Percentiles rank a stretch among this genome's conserved stretches.
Evolutionary conservation across 768 basidiomycete genomes (phyloP).

Genomic region (Gloeostereum incarnatum): DNA sequence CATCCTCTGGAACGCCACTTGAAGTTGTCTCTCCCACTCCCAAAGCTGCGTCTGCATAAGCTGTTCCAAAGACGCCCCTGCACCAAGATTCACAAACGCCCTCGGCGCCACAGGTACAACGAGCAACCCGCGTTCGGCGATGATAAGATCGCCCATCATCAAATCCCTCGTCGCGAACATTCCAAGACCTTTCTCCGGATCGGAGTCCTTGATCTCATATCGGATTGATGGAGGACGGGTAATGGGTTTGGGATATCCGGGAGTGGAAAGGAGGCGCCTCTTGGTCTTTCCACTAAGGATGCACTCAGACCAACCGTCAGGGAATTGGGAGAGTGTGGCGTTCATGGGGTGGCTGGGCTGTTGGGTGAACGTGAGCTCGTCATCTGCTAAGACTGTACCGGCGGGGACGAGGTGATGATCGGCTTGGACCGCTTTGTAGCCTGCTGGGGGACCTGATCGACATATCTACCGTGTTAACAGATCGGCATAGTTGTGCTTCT

Average conservation of each 20-base stretch:
- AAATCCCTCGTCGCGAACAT: slow-evolving; percentile 1
- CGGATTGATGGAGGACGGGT: background rate
- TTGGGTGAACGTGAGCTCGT: too few relatives aligned
- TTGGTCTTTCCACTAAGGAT: background rate
- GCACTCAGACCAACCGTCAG: too few relatives aligned
- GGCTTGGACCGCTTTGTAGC: too few relatives aligned
- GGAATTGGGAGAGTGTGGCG: too few relatives aligned
- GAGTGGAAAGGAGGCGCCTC: background rate
- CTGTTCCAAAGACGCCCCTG: too few relatives aligned
- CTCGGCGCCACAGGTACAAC: background rate
- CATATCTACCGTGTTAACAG: too few relatives aligned
- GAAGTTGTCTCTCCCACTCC: background rate
- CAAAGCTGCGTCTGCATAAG: background rate
- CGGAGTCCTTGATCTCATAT: background rate
- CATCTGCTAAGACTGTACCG: too few relatives aligned
- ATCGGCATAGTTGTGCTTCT: too few relatives aligned
- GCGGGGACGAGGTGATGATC: too few relatives aligned
- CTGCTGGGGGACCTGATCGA: too few relatives aligned
- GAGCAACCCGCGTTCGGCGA: background rate
- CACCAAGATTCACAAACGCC: background rate
- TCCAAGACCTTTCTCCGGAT: slow-evolving; percentile 2
- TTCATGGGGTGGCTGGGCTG: too few relatives aligned
- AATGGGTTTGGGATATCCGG: background rate
- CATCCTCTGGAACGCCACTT: background rate
- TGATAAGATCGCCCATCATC: slow-evolving; percentile 1